Evolutionary conservation across 2,329 filamentous ascomycete species (phyloP).

Genomic region (Fusarium sacchari): DNA sequence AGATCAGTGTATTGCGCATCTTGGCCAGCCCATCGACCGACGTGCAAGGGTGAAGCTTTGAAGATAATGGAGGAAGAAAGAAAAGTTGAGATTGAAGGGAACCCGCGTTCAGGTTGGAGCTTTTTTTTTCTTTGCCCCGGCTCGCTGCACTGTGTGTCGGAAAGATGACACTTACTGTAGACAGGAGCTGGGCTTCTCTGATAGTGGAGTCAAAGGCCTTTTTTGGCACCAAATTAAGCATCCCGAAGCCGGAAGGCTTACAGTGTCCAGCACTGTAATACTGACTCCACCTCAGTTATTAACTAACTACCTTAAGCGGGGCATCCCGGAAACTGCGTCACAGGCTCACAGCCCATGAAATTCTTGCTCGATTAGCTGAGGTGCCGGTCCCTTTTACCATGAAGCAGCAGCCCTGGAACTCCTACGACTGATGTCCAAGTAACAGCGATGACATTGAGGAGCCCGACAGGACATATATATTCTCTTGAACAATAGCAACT

Average conservation of each 20-base stretch:
- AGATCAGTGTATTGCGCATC: slow-evolving; percentile 75
- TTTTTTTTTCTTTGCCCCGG: slow-evolving; percentile 40
- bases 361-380: background rate
- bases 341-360: background rate
- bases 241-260: background rate
- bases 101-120: slow-evolving; percentile 30
- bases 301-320: slow-evolving; percentile 39
- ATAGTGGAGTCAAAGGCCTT: background rate
- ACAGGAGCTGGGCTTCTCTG: background rate
- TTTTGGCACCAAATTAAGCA: background rate
- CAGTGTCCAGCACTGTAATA: slow-evolving; percentile 22
- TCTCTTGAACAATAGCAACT: no score
- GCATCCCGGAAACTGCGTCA: slow-evolving; percentile 34
- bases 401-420: background rate
- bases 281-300: slow-evolving; percentile 22
- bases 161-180: background rate
- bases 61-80: slow-evolving; percentile 35
- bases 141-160: slow-evolving; percentile 21
- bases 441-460: background rate
- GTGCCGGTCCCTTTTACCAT: background rate
- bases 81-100: slow-evolving; percentile 34
- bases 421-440: background rate
- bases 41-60: slow-evolving; percentile 35
- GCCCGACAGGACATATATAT: background rate
- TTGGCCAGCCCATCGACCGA: slow-evolving; percentile 45